Base-by-base conservation (phyloP, 345 rosid species). In the Gossypium anomalum region DNA sequence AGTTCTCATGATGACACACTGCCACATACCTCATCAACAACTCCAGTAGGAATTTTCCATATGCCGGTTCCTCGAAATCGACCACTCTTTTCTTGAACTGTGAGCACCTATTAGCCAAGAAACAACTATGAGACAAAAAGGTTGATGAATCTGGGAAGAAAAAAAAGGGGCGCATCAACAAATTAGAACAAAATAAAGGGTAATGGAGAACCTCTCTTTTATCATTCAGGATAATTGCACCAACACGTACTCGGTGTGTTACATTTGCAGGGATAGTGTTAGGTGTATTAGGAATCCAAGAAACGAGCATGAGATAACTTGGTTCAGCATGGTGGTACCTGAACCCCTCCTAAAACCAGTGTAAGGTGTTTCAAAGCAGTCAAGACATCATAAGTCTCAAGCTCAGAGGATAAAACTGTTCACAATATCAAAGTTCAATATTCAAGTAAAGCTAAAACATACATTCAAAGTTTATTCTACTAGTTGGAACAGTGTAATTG, bases 41-140 rank as follows among this genome's bases (percentile, higher is more conserved):
- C 79, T 79, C 98, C 98, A 16, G 97, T 93, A 34, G 98, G 98
- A 74, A 93, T 89, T 82, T 93, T 93, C 98, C 98, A 93, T 22
- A 88, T 76, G 51, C 90, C 93, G 4, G 75, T 76, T 51, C 87
- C 89, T 27, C 73, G 79, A 27, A 91, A 79, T 2, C 0, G 58
- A 61, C 98, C 98, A 45, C 83, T 84, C 67, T 88, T 91, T 80
- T 93, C 98, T 84, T 89, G 92, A 29, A 93, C 98, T 51, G 84
- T 92, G 60, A 93, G 98, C 66, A 93, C 44, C 98, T 91, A 81
- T 34, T 67, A 64, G 49, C 38, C 76, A 78, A 52, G 38, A 70
- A 57, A 49, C 51, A 48, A 22, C 20, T 66, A 71, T 3, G 52
- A 41, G 41, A 71, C 27, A 27, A 27, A 2, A 20, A 56, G 63